These are phyloP conservation scores for Hirsutella thompsonii DNA, from an alignment of 2,329 filamentous ascomycete genomes.

Conservation along the genomic window DNA sequence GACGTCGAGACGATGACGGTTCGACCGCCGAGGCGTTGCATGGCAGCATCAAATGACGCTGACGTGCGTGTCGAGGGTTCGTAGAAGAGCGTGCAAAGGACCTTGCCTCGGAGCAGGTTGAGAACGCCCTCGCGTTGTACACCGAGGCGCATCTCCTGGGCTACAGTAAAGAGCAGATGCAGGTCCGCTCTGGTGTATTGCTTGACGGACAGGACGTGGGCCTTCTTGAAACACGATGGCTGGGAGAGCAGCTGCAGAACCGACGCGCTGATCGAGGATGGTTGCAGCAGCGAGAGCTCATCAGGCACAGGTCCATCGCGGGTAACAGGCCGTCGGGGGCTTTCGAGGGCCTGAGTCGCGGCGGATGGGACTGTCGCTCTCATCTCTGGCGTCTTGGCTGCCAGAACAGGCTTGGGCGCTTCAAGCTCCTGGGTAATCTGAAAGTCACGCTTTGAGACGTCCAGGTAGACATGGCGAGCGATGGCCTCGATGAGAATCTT, in stretches of 20 bases:
- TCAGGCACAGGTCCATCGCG: slow-evolving; percentile 10
- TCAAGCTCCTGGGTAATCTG: slow-evolving; percentile 74
- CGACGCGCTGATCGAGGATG: slow-evolving; percentile 42
- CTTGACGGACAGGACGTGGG: slow-evolving; percentile 83
- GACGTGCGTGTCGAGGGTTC: slow-evolving; percentile 95
- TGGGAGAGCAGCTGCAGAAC: slow-evolving; percentile 62
- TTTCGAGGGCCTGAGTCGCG: slow-evolving; percentile 21
- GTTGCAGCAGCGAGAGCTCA: slow-evolving; percentile 28
- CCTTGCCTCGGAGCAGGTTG: slow-evolving; percentile 70
- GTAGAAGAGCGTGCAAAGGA: slow-evolving; percentile 91
- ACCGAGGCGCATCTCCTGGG: slow-evolving; percentile 92
- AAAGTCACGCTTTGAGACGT: slow-evolving; percentile 74
- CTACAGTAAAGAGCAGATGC: slow-evolving; percentile 88
- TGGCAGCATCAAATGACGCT: slow-evolving; percentile 90
- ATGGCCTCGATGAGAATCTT: slow-evolving; percentile 95
- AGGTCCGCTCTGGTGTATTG: slow-evolving; percentile 81
- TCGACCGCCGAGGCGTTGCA: slow-evolving; percentile 91
- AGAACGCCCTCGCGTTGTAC: slow-evolving; percentile 87
- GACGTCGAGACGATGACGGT: slow-evolving; percentile 72
- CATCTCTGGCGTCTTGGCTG: slow-evolving; percentile 42
- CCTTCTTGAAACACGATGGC: slow-evolving; percentile 72
- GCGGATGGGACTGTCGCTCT: slow-evolving; percentile 32
- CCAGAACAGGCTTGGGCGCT: slow-evolving; percentile 54
- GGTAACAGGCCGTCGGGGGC: slow-evolving; percentile 19
- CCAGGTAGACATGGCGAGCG: slow-evolving; percentile 74